Conservation (phyloP, 2,329 filamentous ascomycete species). For the Fusarium odoratissimum region DNA sequence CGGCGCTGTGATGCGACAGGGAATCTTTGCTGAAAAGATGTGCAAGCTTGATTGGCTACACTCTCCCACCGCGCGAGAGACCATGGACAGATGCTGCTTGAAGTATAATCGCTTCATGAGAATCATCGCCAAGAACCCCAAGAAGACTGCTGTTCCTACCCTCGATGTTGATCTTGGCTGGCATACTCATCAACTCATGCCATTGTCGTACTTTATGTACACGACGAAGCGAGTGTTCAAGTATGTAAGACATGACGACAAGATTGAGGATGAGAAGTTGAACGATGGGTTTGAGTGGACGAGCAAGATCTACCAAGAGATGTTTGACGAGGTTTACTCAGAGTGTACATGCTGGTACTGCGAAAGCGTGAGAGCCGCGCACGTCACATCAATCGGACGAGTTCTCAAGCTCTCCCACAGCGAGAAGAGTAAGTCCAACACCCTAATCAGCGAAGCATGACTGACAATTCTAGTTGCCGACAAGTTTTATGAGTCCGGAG, state of each 20-base stretch:
- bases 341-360: constrained; percentile 90
- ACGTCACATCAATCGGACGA: constrained; percentile 60
- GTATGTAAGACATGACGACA: constrained; percentile 87
- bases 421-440: constrained; percentile 58
- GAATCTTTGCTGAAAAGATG: constrained; percentile 79
- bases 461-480: constrained; percentile 47
- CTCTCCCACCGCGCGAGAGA: constrained; percentile 71
- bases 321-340: constrained; percentile 74
- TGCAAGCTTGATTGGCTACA: constrained; percentile 81
- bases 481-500: constrained; percentile 60
- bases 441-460: too few species aligned
- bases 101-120: constrained; percentile 75
- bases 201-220: constrained; percentile 70
- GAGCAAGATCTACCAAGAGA: constrained; percentile 73
- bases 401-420: constrained; percentile 59
- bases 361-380: constrained; percentile 63
- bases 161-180: constrained; percentile 80
- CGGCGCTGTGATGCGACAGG: constrained; percentile 74
- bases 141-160: constrained; percentile 71
- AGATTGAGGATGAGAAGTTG: constrained; percentile 76
- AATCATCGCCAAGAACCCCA: constrained; percentile 64
- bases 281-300: constrained; percentile 78
- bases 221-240: constrained; percentile 59
- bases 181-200: constrained; percentile 83
- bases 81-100: constrained; percentile 71